Conservation (phyloP, 139 green algal genomes). For the Edaphochlamys debaryana region DNA sequence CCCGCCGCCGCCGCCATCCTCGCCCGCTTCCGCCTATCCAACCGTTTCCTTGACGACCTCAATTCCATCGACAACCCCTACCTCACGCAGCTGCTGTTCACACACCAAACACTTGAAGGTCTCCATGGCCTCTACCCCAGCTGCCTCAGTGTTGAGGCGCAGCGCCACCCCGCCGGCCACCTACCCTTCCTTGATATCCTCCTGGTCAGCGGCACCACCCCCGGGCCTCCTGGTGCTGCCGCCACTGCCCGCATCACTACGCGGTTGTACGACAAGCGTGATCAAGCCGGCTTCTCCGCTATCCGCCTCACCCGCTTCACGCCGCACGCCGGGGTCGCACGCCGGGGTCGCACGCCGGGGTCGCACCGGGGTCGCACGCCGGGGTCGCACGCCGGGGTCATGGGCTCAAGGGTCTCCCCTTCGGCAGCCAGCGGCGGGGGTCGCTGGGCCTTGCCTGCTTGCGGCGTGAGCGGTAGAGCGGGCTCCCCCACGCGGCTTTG, state of each 20-base stretch:
- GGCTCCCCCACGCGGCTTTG: too few species aligned
- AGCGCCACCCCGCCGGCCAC: not conserved
- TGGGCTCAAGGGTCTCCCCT: too few species aligned
- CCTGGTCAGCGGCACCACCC: not conserved
- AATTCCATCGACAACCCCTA: not conserved
- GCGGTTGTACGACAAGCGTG: not conserved
- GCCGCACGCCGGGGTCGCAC: too few species aligned
- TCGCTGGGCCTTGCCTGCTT: too few species aligned
- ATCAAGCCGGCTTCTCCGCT: not conserved
- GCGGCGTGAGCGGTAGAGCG: too few species aligned
- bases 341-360: too few species aligned
- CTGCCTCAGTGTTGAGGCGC: not conserved
- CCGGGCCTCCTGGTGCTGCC: not conserved
- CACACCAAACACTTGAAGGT: not conserved
- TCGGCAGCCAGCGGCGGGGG: too few species aligned
- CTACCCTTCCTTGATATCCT: slow-evolving; percentile 2
- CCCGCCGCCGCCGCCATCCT: not conserved
- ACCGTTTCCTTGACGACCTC: not conserved
- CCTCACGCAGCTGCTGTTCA: not conserved
- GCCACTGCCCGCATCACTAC: not conserved
- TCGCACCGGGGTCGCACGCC: too few species aligned
- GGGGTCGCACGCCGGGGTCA: too few species aligned
- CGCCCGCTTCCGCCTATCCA: not conserved
- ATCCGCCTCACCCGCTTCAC: not conserved
- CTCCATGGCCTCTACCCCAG: not conserved